Evolutionary conservation across 441 rosid species (phyloP).

Genomic region (Gossypium gossypioides): DNA sequence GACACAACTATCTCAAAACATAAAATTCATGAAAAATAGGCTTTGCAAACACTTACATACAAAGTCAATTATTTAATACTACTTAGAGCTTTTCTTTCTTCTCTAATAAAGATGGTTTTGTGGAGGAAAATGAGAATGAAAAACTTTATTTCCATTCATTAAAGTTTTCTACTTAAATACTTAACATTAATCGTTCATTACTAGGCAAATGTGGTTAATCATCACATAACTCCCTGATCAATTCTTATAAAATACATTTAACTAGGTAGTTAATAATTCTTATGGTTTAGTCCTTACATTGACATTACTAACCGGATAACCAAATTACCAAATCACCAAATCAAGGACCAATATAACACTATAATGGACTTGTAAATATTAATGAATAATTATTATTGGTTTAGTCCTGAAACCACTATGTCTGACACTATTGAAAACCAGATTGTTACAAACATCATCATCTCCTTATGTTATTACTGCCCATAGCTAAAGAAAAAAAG

Average conservation of each 20-base stretch:
- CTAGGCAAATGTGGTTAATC: neutral
- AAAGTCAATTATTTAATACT: neutral
- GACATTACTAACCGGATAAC: neutral
- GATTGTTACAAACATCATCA: neutral
- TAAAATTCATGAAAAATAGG: neutral
- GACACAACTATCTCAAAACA: neutral
- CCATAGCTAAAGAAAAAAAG: neutral
- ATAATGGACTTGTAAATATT: too few relatives aligned
- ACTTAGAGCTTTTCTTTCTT: neutral
- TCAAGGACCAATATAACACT: neutral
- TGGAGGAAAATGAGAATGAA: neutral
- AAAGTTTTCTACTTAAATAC: neutral
- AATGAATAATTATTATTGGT: neutral
- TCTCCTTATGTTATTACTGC: neutral
- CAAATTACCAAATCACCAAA: neutral
- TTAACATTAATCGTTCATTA: neutral
- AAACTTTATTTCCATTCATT: neutral
- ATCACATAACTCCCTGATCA: neutral
- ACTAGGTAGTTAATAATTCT: neutral
- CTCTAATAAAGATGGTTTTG: neutral
- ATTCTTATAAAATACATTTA: neutral
- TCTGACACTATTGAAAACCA: neutral
- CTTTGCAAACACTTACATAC: neutral
- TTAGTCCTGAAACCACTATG: neutral
- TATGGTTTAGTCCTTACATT: neutral